These are phyloP conservation scores for Arthrinium puccinioides DNA, from an alignment of 2,329 filamentous ascomycete species.

Conservation along the genomic window DNA sequence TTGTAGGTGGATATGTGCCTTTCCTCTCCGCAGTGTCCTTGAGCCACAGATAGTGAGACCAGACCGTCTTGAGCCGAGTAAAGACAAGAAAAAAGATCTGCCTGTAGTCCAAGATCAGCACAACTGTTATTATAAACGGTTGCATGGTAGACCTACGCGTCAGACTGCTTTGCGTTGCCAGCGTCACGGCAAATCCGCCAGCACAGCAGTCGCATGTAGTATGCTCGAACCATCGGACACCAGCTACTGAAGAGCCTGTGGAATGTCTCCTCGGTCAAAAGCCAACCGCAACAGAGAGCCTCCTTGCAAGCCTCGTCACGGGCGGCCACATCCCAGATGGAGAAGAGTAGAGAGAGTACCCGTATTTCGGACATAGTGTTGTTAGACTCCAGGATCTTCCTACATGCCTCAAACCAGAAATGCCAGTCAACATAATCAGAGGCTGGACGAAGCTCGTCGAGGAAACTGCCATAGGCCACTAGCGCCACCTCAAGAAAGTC, in stretches of 20 bases:
- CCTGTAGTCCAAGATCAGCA: constrained; percentile 33
- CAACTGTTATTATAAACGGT: background rate
- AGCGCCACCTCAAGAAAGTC: constrained; percentile 84
- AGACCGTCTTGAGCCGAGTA: constrained; percentile 61
- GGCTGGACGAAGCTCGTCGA: constrained; percentile 27
- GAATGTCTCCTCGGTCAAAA: constrained; percentile 69
- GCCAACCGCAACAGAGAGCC: constrained; percentile 64
- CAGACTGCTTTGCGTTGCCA: constrained; percentile 55
- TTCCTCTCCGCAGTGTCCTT: constrained; percentile 56
- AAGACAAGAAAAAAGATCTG: constrained; percentile 63
- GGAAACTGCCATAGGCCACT: constrained; percentile 47
- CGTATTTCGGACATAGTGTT: constrained; percentile 89
- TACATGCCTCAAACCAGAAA: constrained; percentile 80
- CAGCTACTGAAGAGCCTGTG: constrained; percentile 83
- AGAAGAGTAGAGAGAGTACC: constrained; percentile 73
- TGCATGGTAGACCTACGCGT: constrained; percentile 51
- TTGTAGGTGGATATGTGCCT: constrained; percentile 56
- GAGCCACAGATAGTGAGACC: constrained; percentile 73
- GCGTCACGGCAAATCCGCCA: constrained; percentile 80
- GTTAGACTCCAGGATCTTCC: constrained; percentile 71
- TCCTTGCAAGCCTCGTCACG: constrained; percentile 61
- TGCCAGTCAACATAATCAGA: constrained; percentile 61
- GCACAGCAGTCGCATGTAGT: constrained; percentile 84
- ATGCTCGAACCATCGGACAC: constrained; percentile 92
- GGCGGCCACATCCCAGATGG: constrained; percentile 67